Conservation (phyloP, 2,329 filamentous ascomycete genomes). For the Mycogone perniciosa region DNA sequence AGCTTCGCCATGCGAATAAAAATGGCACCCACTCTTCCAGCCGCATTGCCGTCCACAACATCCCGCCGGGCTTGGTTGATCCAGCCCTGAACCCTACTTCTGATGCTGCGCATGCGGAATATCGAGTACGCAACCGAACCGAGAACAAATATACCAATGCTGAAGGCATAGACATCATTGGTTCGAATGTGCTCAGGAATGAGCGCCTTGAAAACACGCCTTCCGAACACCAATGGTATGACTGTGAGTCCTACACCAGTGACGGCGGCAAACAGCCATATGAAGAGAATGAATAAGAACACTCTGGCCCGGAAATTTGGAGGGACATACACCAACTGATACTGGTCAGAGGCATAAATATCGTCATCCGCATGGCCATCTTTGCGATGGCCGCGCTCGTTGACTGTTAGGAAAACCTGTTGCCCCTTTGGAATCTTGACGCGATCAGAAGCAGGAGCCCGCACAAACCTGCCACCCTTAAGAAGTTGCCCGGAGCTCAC, state of each 20-base stretch:
- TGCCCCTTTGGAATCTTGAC: conserved; percentile 85
- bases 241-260: conserved; percentile 84
- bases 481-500: conserved; percentile 49
- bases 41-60: conserved; percentile 17
- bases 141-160: conserved; percentile 77
- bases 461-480: conserved; percentile 74
- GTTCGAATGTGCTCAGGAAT: conserved; percentile 67
- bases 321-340: conserved; percentile 72
- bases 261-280: conserved; percentile 88
- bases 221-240: conserved; percentile 77
- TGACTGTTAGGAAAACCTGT: conserved; percentile 69
- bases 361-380: conserved; percentile 48
- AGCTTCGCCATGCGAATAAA: conserved; percentile 40
- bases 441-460: conserved; percentile 90
- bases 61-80: conserved; percentile 17
- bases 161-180: conserved; percentile 96
- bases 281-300: conserved; percentile 76
- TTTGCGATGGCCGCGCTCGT: conserved; percentile 57
- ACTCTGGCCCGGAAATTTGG: conserved; percentile 77
- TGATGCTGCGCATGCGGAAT: conserved; percentile 43
- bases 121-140: conserved; percentile 60
- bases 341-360: conserved; percentile 53
- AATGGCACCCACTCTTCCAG: conserved; percentile 22
- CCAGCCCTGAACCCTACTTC: conserved; percentile 27
- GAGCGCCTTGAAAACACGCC: conserved; percentile 65